Base-by-base conservation (phyloP, 441 rosid species). In the Mallotus japonicus region DNA sequence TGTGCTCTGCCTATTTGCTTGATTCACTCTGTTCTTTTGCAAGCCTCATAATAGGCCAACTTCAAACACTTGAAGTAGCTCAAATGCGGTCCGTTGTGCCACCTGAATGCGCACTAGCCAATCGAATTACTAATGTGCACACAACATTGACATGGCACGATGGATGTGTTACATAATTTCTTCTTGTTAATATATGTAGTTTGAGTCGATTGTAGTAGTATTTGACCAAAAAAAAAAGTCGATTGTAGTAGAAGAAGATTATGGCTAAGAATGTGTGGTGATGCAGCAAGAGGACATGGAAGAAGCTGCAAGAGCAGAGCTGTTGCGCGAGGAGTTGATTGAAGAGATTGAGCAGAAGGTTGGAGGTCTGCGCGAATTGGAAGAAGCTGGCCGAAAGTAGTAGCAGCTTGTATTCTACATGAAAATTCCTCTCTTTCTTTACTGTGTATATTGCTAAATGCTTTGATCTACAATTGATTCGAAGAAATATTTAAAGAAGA, bases 261-360 rank as follows among this genome's bases (percentile, higher is more conserved):
- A 0, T 49, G 53, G 11, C 46, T 49, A 49, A 10, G 13, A 49
- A 8, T 60, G 3, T 60, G n/a, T 42, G 37, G 19, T 65, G 40
- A 42, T 83, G 84, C 87, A 90, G 97, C 97, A 91, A 90, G 97
- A 87, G 69, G 93, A 91, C 62, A 89, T 88, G 15, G 97, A 93
- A 75, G 97, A 91, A 79, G 71, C 81, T 15, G 91, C 96, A 20
- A 87, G 98, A 78, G 96, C 93, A 57, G 96, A 85, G 87, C 65
- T 93, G 34, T 90, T 94, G 92, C 90, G 93, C 0, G 97, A 93
- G 85, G 97, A 91, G 78, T 85, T 93, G 81, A 91, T 91, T 0
- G 97, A 93, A 83, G 97, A 93, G 81, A 93, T 92, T 22, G 97
- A 93, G 78, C 89, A 92, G 80, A 92, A 89, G 74, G 97, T 90